Evolutionary conservation across 192 early-diverging fungal genomes (phyloP), one percentile per base, ranked within the genome.

Genomic region (Backusella luteola): DNA sequence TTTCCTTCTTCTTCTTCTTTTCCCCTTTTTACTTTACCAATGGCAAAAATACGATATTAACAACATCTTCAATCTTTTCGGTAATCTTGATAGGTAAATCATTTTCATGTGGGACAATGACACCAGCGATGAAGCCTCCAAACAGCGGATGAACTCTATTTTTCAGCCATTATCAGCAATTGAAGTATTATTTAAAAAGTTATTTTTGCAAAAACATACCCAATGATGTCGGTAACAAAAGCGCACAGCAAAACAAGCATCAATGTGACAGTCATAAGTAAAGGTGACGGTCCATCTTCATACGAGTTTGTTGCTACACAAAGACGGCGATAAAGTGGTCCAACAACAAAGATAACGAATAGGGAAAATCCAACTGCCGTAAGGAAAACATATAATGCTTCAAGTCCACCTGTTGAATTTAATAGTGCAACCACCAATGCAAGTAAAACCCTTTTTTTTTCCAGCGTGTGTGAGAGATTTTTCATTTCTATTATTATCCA

Each of bases 51-150:
- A 98, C 75, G 52, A 97, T 91, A 63, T 87, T 88, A 29, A 97
- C 86, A 1, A 97, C 76, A 80, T 99, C 97, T 76, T 99, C 96
- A 66, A 97, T 93, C 83, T 96, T 96, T 76, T 97, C 95, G 7
- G 94, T 95, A 12, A 99, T 88, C 36, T 90, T 89, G 69, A 96
- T 86, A 3, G 96, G 91, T 76, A 99, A 93, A 15, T 95, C 94
- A 73, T 89, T 87, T 49, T 96, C 93, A 80, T 96, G 95, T 6
- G 97, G 97, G 23, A 93, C 86, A 42, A 96, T 93, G 34, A 96
- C 86, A 17, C 97, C 96, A 7, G 90, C 87, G 9, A 99, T 59
- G 76, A 98, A 98, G 3, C 89, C 94, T 41, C 97, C 97, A 90
- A 99, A 99, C 78, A 99, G 96, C 29, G 92, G 85, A 82, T 99